Base-by-base conservation (phyloP, 371 early-diverging fungal genomes). In the Cokeromyces recurvatus region DNA sequence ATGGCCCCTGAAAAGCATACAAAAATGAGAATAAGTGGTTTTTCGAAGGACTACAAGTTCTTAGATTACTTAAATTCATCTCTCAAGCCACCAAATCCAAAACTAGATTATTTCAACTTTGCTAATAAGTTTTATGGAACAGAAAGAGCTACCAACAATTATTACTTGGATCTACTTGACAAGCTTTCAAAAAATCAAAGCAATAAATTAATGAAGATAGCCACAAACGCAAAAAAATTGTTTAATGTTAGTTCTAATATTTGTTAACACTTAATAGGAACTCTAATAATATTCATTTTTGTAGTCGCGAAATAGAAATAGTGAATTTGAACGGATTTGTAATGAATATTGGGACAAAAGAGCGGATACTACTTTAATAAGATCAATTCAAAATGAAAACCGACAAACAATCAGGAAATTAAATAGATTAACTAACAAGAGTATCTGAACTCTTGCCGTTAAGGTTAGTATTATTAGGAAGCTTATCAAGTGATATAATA, bases 171-270 rank as follows among this genome's bases (percentile, higher is more conserved):
- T 35, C 36, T 45, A 9, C 25, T 45, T 15, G 12, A 12, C 1
- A 36, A 21, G 15, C n/a, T 45, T 14, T 45, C 46, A 36, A 45
- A 0, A 12, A 36, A 36, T 23, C 36, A 45, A 35, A 45, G 36
- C 36, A 45, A 45, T 17, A 45, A 36, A 16, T 19, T 45, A n/a
- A 36, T 23, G n/a, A 45, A 45, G 16, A 45, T 45, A 14, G 46
- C 36, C 11, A 1, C 34, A 11, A 22, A 15, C 5, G 22, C 46
- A 20, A 35, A 23, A 7, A 23, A 16, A 2, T 12, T 47, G 20
- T 47, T 38, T 47, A 31, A 25, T 38, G 47, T 47, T 29, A 47
- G 38, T 47, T 17, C 34, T 43, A 31, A 43, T 31, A 43, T 8
- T 43, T 31, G 43, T 1, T 27, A 17, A 43, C 31, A 43, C 31